Conservation (phyloP, 192 early-diverging fungal genomes). For the Mortierella alpina region DNA sequence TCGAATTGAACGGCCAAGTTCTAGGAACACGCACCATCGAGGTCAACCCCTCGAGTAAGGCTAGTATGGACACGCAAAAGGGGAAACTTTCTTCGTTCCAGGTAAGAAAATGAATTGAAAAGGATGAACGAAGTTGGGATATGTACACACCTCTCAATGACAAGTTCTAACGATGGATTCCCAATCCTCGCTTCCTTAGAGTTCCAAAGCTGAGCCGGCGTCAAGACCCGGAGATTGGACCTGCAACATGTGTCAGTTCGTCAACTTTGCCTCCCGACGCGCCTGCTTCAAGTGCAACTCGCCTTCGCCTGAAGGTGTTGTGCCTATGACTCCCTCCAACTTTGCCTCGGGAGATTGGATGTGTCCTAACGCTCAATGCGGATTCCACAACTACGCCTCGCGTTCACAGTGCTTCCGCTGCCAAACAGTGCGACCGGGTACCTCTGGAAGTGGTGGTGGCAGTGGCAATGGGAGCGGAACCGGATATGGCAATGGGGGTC, state of each 20-base stretch:
- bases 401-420: slow-evolving; percentile 69
- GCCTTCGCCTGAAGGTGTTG: slow-evolving; percentile 37
- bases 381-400: slow-evolving; percentile 74
- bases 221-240: slow-evolving; percentile 78
- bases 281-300: slow-evolving; percentile 77
- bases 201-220: background rate
- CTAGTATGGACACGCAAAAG: slow-evolving; percentile 68
- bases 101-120: slow-evolving; percentile 33
- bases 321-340: slow-evolving; percentile 54
- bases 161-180: background rate
- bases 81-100: slow-evolving; percentile 68
- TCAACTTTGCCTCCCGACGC: slow-evolving; percentile 75
- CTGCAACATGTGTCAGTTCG: slow-evolving; percentile 75
- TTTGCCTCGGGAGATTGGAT: slow-evolving; percentile 73
- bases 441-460: background rate
- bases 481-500: slow-evolving; percentile 33
- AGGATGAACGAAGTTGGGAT: background rate
- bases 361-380: slow-evolving; percentile 66
- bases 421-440: slow-evolving; percentile 55
- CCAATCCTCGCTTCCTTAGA: too few relatives aligned
- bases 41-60: slow-evolving; percentile 70
- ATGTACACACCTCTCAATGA: background rate
- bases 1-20: slow-evolving; percentile 71
- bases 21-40: slow-evolving; percentile 71
- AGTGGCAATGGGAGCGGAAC: background rate